These are phyloP conservation scores for Capsella bursapastoris DNA, from an alignment of 345 rosid genomes.

Conservation along the genomic window DNA sequence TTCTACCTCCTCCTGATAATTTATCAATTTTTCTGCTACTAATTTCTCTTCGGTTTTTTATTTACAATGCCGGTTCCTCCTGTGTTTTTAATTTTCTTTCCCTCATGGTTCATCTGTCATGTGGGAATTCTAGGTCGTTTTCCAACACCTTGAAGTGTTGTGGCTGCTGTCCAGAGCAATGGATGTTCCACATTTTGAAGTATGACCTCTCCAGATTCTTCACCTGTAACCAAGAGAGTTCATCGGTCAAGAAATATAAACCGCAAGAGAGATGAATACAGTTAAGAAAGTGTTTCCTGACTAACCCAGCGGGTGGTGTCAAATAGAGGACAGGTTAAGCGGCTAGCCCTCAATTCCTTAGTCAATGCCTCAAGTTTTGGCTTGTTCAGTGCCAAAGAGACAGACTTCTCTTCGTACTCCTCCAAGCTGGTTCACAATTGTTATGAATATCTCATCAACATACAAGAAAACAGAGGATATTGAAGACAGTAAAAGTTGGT, in stretches of 20 bases:
- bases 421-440: conserved; percentile 59
- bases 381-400: conserved; percentile 72
- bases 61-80: conserved; percentile 50
- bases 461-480: not conserved
- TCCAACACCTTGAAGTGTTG: conserved; percentile 83
- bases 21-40: conserved; percentile 35
- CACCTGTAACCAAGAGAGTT: conserved; percentile 55
- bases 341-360: conserved; percentile 66
- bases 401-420: conserved; percentile 92
- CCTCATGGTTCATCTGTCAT: conserved; percentile 47
- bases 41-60: conserved; percentile 44
- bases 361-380: conserved; percentile 76
- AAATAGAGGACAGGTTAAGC: conserved; percentile 84
- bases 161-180: conserved; percentile 76
- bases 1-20: conserved; percentile 19
- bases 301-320: conserved; percentile 97
- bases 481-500: not conserved
- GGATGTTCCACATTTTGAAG: conserved; percentile 94
- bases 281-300: not conserved
- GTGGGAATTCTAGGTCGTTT: conserved; percentile 79
- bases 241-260: not conserved
- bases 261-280: conserved; percentile 6
- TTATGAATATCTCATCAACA: not conserved
- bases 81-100: conserved; percentile 14
- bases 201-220: conserved; percentile 86